phyloP scores from a whole-genome alignment of 164 flowering plant genomes.

The Taxillus chinensis region DNA sequence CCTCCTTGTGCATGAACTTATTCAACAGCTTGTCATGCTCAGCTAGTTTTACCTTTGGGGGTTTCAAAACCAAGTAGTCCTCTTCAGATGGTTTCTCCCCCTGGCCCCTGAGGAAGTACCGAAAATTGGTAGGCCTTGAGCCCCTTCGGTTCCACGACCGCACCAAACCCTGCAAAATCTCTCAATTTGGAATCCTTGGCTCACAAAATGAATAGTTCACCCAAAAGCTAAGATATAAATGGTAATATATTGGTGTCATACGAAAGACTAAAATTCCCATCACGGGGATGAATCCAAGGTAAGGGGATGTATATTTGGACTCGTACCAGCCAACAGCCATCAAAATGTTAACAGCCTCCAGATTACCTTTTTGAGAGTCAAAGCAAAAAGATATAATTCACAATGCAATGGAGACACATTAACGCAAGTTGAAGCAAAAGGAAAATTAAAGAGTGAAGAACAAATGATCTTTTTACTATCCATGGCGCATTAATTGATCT shows the following conservation, averaged over 20 bases:
- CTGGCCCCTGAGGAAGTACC: constrained; percentile 76
- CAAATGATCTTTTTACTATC: too few relatives aligned
- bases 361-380: too few relatives aligned
- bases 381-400: too few relatives aligned
- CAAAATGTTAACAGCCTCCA: too few relatives aligned
- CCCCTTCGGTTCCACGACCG: constrained; percentile 25
- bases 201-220: too few relatives aligned
- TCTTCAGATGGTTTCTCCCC: constrained; percentile 60
- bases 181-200: constrained; percentile 12
- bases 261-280: constrained; percentile 61
- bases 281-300: constrained; percentile 31
- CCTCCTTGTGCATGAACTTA: constrained; percentile 86
- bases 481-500: too few relatives aligned
- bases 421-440: too few relatives aligned
- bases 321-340: too few relatives aligned
- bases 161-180: constrained; percentile 15
- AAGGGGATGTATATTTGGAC: too few relatives aligned
- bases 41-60: constrained; percentile 52
- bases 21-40: constrained; percentile 76
- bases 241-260: constrained; percentile 90
- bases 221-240: too few relatives aligned
- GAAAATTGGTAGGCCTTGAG: constrained; percentile 44
- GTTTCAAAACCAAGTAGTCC: constrained; percentile 48
- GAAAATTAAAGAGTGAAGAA: too few relatives aligned
- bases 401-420: too few relatives aligned